phyloP scores from a whole-genome alignment of 805 yeast genomes.

The Priceomyces carsonii region DNA sequence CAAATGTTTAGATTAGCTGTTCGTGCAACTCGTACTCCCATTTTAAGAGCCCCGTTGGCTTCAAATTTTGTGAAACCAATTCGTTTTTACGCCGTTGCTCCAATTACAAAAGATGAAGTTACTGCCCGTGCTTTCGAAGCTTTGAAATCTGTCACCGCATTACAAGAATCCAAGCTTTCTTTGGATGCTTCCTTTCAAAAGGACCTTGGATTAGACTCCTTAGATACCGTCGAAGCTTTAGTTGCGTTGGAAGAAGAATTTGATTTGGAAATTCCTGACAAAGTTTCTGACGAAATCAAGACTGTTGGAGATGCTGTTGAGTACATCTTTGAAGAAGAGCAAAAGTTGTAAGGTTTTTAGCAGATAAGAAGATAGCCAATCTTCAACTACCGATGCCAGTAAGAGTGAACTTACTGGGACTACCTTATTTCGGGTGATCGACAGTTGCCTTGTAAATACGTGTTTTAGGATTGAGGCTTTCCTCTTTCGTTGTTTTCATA shows the following conservation, averaged over 20 bases:
- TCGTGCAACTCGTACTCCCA: conserved; percentile 40
- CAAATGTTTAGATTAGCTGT: conserved; percentile 56
- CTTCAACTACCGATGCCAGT: conserved; percentile 19
- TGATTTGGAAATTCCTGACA: conserved; percentile 83
- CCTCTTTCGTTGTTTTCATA: no score
- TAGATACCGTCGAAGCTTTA: conserved; percentile 92
- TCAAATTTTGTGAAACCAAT: conserved; percentile 29
- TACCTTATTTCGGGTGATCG: no score
- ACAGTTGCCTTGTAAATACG: no score
- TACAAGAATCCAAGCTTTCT: conserved; percentile 44
- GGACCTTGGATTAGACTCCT: conserved; percentile 87
- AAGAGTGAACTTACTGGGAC: no score
- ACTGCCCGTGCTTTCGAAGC: conserved; percentile 81
- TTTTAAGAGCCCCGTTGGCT: conserved; percentile 30
- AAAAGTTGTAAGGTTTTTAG: conserved; percentile 30
- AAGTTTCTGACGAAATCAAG: conserved; percentile 89
- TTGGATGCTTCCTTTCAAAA: conserved; percentile 57
- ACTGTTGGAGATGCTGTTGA: conserved; percentile 93
- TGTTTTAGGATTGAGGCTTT: no score
- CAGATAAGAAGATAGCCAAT: conserved; percentile 3
- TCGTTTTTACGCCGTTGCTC: conserved; percentile 61
- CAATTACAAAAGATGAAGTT: conserved; percentile 75
- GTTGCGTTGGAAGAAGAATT: conserved; percentile 93
- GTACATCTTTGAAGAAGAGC: conserved; percentile 70
- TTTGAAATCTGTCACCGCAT: conserved; percentile 54